Evolutionary conservation across 208 protist genomes (phyloP), one percentile per base, ranked within the genome.

Genomic region (Porcisia deanei): DNA sequence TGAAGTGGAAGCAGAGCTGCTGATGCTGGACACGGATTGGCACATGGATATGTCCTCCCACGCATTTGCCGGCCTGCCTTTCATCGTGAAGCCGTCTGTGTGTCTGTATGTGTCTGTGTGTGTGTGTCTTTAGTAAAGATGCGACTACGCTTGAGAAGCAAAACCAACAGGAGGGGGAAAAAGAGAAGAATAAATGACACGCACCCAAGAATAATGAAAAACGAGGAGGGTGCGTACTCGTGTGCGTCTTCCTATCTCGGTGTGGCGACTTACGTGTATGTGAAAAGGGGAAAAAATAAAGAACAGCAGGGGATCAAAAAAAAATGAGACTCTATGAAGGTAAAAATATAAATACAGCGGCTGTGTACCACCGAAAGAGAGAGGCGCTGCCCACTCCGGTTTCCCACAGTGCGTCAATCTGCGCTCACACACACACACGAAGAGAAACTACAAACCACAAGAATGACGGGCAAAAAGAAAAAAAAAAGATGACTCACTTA

Each of bases 1-100:
- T 16, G 84, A 82, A 34, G 87, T 88, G 10, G 91, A 95, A 57
- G 79, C 66, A 53, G 82, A 88, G 80, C 85, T 91, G 66, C 83
- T 85, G 76, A 74, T 81, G 25, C 73, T 74, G 34, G 78, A 79
- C 47, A 80, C 47, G 65, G 75, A 85, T 55, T 66, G 71, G 76
- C 72, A 77, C 37, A 76, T 30, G 45, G 77, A 82, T n/a, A 79
- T 22, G 22, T 71, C 68, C 75, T 75, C 75, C 73, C 67, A 79
- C 47, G 37, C 66, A 18, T 64, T 79, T 16, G 25, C 25, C 47
- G 41, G 53, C 68, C n/a, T 59, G 14, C 22, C 14, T n/a, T 14
- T 49, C 68, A 60, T 47, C 53, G 45, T 60, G 49, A 45, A 9
- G 30, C 66, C 34, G 66, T 25, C 22, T 57, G 47, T 67, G 39